Percentiles rank a stretch among this genome's conserved stretches.
Evolutionary conservation across 2,329 filamentous ascomycete genomes (phyloP).

Genomic region (Stachybotrys chartarum): DNA sequence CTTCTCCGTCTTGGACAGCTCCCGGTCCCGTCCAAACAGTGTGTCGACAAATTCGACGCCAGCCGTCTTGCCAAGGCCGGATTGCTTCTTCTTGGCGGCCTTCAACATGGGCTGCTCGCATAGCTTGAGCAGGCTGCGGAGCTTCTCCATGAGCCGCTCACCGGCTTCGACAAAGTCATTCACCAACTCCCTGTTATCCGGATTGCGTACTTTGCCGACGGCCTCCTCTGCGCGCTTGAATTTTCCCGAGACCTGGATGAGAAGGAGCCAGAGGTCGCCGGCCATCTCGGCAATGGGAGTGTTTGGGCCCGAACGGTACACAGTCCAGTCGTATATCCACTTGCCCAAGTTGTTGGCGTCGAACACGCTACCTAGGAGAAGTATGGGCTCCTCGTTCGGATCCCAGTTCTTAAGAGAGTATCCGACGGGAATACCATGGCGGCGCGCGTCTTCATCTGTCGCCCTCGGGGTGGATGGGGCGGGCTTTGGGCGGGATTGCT

Average conservation of each 20-base stretch:
- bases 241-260: constrained; percentile 91
- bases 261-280: constrained; percentile 87
- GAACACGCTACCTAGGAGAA: constrained; percentile 90
- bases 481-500: constrained; percentile 18
- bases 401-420: constrained; percentile 99
- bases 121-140: constrained; percentile 78
- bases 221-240: constrained; percentile 83
- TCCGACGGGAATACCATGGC: constrained; percentile 73
- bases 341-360: constrained; percentile 96
- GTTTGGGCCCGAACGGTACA: constrained; percentile 75
- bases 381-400: constrained; percentile 85
- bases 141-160: constrained; percentile 76
- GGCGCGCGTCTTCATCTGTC: constrained; percentile 52
- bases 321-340: constrained; percentile 99
- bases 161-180: constrained; percentile 88
- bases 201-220: constrained; percentile 61
- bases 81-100: constrained; percentile 67
- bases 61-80: constrained; percentile 75
- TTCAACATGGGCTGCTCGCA: constrained; percentile 96
- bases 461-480: constrained; percentile 34
- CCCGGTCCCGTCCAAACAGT: constrained; percentile 85
- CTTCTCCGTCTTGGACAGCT: constrained; percentile 83
- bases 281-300: constrained; percentile 86
- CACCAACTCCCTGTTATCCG: constrained; percentile 71
- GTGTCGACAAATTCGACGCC: constrained; percentile 94